Percentiles rank a stretch among this genome's conserved stretches.
phyloP scores from a whole-genome alignment of 805 yeast genomes.

The Schwanniomyces sp. region DNA sequence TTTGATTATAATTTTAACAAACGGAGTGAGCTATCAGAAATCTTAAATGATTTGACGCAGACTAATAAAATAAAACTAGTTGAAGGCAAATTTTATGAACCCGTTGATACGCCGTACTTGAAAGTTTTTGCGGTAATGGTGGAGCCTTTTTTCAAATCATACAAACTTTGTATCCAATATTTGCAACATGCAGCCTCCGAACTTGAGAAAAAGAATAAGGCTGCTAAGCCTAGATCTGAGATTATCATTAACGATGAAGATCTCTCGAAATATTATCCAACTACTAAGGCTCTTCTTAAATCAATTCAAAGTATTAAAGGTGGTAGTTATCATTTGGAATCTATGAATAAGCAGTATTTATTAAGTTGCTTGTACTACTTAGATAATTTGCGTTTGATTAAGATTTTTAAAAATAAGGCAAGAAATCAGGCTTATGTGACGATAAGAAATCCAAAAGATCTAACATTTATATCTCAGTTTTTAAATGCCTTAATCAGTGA shows the following conservation, averaged over 20 bases:
- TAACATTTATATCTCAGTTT: constrained; percentile 12
- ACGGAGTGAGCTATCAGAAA: constrained; percentile 24
- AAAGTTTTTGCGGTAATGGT: constrained; percentile 26
- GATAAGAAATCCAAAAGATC: constrained; percentile 26
- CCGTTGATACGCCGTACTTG: constrained; percentile 22
- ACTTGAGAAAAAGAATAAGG: constrained; percentile 1
- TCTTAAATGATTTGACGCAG: constrained; percentile 23
- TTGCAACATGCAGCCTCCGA: constrained; percentile 11
- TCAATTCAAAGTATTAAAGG: constrained; percentile 19
- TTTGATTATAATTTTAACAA: constrained; percentile 39
- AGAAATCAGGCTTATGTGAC: constrained; percentile 41
- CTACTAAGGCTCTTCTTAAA: constrained; percentile 32
- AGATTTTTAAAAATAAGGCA: constrained; percentile 40
- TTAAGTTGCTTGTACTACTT: constrained; percentile 39
- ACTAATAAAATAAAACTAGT: constrained; percentile 12
- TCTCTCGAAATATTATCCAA: constrained; percentile 25
- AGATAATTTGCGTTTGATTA: constrained; percentile 31
- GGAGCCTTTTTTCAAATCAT: constrained; percentile 34
- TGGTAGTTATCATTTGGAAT: constrained; percentile 23
- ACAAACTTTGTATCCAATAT: constrained; percentile 25
- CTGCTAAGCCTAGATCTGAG: constrained; percentile 15
- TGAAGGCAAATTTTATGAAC: constrained; percentile 16
- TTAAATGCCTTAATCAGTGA: constrained; percentile 5
- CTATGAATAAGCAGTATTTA: constrained; percentile 42
- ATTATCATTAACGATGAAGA: constrained; percentile 22